Evolutionary conservation across 2,329 filamentous ascomycete genomes (phyloP).

Genomic region (Periconia sp.): DNA sequence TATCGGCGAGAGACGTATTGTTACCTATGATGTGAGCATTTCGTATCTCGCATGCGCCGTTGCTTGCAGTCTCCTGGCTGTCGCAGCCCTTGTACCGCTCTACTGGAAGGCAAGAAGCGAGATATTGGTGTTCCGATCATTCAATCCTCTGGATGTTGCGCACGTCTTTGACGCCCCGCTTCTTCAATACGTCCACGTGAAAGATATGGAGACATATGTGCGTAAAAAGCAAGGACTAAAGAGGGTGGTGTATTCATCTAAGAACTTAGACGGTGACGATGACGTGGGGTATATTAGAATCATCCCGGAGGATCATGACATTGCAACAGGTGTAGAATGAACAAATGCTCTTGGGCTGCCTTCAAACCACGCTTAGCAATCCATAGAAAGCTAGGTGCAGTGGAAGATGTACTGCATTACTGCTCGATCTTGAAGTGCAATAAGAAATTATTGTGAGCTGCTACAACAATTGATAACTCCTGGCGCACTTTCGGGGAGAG

Average conservation of each 20-base stretch:
- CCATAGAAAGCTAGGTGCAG: too few species aligned
- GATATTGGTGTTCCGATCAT: not conserved
- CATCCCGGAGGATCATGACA: not conserved
- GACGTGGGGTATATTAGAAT: not conserved
- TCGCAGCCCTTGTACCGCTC: constrained; percentile 4
- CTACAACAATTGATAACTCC: too few species aligned
- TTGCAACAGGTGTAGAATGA: not conserved
- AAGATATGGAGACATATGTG: not conserved
- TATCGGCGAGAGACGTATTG: not conserved
- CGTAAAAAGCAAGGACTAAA: not conserved
- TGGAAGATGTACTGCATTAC: too few species aligned
- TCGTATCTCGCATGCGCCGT: constrained; percentile 5
- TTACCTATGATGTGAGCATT: constrained; percentile 2
- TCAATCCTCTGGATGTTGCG: constrained; percentile 11
- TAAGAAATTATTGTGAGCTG: too few species aligned
- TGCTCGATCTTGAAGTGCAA: too few species aligned
- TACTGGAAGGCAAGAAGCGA: constrained; percentile 6
- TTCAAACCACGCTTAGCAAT: too few species aligned
- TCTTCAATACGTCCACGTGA: constrained; percentile 1
- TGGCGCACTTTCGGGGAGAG: too few species aligned
- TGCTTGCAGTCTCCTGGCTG: constrained; percentile 5
- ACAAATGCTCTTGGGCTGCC: constrained; percentile 47
- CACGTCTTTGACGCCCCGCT: constrained; percentile 9
- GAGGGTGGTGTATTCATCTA: not conserved
- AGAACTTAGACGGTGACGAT: not conserved